These are phyloP conservation scores for Apiospora rasikravindrae DNA, from an alignment of 2,329 filamentous ascomycete species.

Conservation along the genomic window DNA sequence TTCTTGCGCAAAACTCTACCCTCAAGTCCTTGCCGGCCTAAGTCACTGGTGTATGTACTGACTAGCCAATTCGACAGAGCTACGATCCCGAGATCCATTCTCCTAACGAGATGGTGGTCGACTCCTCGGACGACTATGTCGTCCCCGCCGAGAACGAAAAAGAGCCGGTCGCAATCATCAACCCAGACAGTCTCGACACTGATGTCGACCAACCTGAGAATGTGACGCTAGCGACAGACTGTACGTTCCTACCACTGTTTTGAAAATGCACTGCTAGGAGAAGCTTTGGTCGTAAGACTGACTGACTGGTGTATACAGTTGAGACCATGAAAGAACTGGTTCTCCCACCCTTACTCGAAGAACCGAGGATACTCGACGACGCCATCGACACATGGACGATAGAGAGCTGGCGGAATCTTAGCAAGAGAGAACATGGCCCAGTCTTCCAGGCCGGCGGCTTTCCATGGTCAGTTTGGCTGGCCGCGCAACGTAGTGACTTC, in stretches of 20 bases:
- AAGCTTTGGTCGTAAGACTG: conserved; percentile 15
- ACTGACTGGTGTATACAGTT: conserved; percentile 51
- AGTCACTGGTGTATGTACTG: neutral
- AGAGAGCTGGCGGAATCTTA: conserved; percentile 76
- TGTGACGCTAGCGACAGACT: conserved; percentile 56
- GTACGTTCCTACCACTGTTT: conserved; percentile 46
- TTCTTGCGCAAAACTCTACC: neutral
- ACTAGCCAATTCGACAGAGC: conserved; percentile 43
- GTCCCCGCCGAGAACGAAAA: conserved; percentile 54
- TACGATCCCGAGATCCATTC: conserved; percentile 58
- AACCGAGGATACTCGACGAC: conserved; percentile 81
- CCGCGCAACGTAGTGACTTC: neutral
- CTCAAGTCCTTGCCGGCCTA: neutral
- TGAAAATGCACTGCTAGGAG: conserved; percentile 32
- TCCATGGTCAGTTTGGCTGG: conserved; percentile 71
- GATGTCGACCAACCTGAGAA: conserved; percentile 55
- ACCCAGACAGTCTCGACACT: conserved; percentile 56
- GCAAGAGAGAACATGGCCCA: conserved; percentile 85
- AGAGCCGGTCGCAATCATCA: conserved; percentile 60
- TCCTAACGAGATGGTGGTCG: conserved; percentile 62
- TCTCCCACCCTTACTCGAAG: conserved; percentile 73
- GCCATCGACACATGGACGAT: conserved; percentile 85
- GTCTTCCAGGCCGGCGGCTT: conserved; percentile 83
- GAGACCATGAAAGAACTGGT: conserved; percentile 85
- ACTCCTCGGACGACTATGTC: conserved; percentile 60